Conservation (phyloP, 768 basidiomycete species). For the Saitozyma podzolica region DNA sequence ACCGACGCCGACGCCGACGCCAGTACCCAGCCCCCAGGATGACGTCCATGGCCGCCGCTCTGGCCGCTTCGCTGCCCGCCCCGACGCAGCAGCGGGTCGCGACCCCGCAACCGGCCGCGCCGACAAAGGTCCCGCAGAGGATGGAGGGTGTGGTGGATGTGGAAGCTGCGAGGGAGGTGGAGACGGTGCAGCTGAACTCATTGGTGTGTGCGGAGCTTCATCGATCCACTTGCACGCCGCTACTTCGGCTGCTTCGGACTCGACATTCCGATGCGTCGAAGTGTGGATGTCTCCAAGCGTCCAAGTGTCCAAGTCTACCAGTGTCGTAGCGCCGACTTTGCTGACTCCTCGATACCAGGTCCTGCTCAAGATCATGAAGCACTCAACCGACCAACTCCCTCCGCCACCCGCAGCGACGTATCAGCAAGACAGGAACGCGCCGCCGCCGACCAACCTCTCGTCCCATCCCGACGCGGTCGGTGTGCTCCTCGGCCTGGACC, state of each 20-base stretch:
- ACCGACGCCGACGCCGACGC: too few species aligned
- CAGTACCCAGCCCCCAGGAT: conserved; percentile 20
- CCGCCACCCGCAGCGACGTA: conserved; percentile 27
- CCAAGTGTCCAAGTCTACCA: conserved; percentile 11
- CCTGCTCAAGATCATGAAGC: conserved; percentile 90
- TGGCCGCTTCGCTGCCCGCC: conserved; percentile 67
- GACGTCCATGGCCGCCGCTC: conserved; percentile 87
- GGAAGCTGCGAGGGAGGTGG: conserved; percentile 81
- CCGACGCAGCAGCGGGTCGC: conserved; percentile 43
- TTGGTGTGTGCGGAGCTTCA: conserved; percentile 61
- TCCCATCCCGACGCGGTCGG: conserved; percentile 64
- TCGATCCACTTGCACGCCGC: too few species aligned
- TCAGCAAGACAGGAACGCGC: conserved; percentile 41
- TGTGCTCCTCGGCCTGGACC: conserved; percentile 82
- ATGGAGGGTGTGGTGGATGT: conserved; percentile 93
- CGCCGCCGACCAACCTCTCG: conserved; percentile 37
- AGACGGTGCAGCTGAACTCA: conserved; percentile 77
- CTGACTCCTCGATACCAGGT: conserved; percentile 60
- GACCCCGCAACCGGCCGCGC: conserved; percentile 54
- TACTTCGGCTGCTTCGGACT: too few species aligned
- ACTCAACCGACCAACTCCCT: conserved; percentile 72
- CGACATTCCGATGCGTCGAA: too few species aligned
- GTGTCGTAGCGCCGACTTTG: background rate
- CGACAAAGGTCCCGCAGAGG: conserved; percentile 79
- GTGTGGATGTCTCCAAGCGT: background rate